These are phyloP conservation scores for Incumbomyces lentus DNA, from an alignment of 2,329 filamentous ascomycete species.

Conservation along the genomic window DNA sequence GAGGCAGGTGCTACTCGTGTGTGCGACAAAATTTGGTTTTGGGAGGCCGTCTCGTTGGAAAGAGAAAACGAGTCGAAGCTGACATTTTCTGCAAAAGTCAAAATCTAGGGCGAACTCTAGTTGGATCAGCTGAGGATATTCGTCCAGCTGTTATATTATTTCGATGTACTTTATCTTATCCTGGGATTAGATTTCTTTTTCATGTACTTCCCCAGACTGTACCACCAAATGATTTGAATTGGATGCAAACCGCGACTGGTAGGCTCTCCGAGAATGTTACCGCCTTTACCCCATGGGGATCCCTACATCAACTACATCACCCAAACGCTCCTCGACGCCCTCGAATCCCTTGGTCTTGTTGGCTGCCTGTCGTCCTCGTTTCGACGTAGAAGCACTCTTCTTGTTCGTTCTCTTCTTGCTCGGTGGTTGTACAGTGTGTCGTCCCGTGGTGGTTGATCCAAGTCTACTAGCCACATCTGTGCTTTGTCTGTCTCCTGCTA, in stretches of 20 bases:
- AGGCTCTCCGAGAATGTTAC: neutral
- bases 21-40: too few species aligned
- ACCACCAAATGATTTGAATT: neutral
- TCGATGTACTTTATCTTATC: too few species aligned
- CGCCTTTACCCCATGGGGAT: neutral
- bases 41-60: too few species aligned
- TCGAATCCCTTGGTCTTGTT: slow-evolving; percentile 4
- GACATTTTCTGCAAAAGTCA: too few species aligned
- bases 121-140: too few species aligned
- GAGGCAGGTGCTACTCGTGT: too few species aligned
- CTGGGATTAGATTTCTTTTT: too few species aligned
- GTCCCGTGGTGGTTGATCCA: slow-evolving; percentile 1
- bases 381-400: neutral
- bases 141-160: too few species aligned
- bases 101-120: too few species aligned
- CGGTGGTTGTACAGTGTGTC: slow-evolving; percentile 2
- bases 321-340: slow-evolving; percentile 6
- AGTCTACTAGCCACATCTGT: neutral
- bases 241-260: neutral
- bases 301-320: neutral
- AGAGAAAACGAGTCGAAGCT: too few species aligned
- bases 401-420: slow-evolving; percentile 3
- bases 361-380: neutral
- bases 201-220: too few species aligned
- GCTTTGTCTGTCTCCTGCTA: neutral